These are phyloP conservation scores for Xylariaceae sp. DNA, from an alignment of 2,329 filamentous ascomycete genomes.

Conservation along the genomic window DNA sequence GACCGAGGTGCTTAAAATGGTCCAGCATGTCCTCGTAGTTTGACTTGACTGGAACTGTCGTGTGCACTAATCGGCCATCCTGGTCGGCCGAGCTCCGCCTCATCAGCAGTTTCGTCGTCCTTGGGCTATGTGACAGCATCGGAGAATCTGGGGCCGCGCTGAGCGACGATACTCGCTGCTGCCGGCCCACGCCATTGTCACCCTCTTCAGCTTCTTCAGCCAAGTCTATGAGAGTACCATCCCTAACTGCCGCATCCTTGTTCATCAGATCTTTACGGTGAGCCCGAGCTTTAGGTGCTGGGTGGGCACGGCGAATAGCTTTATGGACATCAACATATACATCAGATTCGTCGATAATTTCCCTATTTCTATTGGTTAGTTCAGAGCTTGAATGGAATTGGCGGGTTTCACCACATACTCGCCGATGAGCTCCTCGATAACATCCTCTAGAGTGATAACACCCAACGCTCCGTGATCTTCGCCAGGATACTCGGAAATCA, in stretches of 20 bases:
- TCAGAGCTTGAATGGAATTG: slow-evolving; percentile 3
- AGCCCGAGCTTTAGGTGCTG: slow-evolving; percentile 73
- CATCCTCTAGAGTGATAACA: slow-evolving; percentile 94
- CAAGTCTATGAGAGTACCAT: slow-evolving; percentile 42
- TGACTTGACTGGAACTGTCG: slow-evolving; percentile 54
- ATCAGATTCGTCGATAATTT: slow-evolving; percentile 98
- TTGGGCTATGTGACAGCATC: slow-evolving; percentile 45
- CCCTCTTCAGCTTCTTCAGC: slow-evolving; percentile 28
- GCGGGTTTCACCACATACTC: slow-evolving; percentile 60
- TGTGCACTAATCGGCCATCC: slow-evolving; percentile 49
- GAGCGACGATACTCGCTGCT: slow-evolving; percentile 35
- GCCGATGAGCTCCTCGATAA: slow-evolving; percentile 97
- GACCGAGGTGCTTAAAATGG: slow-evolving; percentile 63
- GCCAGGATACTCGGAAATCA: slow-evolving; percentile 88
- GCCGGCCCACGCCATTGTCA: slow-evolving; percentile 22
- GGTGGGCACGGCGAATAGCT: slow-evolving; percentile 84
- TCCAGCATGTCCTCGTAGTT: slow-evolving; percentile 62
- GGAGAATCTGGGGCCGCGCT: slow-evolving; percentile 38
- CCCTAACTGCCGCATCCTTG: slow-evolving; percentile 28
- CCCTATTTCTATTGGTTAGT: slow-evolving; percentile 42
- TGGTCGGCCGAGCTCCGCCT: slow-evolving; percentile 54
- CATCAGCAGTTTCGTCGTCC: slow-evolving; percentile 57
- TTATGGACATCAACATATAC: slow-evolving; percentile 99
- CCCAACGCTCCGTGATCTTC: slow-evolving; percentile 86
- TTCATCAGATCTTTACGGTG: slow-evolving; percentile 37